Evolutionary conservation across 352 stramenopile genomes (phyloP), one percentile per base, ranked within the genome.

Genomic region (Globisporangium okanoganense): DNA sequence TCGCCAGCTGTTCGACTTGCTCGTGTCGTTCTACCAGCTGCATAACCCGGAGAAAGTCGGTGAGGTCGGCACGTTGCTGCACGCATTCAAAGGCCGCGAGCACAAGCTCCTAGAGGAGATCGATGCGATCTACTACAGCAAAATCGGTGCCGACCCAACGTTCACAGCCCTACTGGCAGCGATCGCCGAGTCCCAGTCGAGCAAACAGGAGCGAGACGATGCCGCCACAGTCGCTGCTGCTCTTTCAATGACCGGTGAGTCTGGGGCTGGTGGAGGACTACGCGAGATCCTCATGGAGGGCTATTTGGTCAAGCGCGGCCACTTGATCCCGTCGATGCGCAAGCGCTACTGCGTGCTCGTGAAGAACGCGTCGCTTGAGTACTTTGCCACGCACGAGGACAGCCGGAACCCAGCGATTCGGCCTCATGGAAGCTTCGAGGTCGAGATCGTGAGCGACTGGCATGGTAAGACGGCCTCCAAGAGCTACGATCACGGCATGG

Each of bases 11-110:
- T 75, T 78, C 29, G 59, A 61, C 10, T 62, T 73, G 0, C 65
- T 98, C 24, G 47, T 87, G 0, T 70, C 56, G 18, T 97, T 97
- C 50, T 98, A 97, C 62, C 75, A 92, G 58, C 86, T 87, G 25
- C 85, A 97, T 58, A 90, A 95, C 59, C 85, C 89, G 2, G 78
- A 85, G 24, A 97, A 98, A 49, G 68, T 90, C 3, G 57, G 60
- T 0, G 89, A 98, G 12, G 90, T 98, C 0, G 74, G 80, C 10
- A 67, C 67, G 1, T 55, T 92, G 3, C 58, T 92, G n/a, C 64
- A 71, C 0, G 76, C 76, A 0, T 92, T 90, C 43, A 29, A 72
- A 43, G 83, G 81, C 9, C 67, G 78, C 2, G 83, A 92, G 56
- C 59, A 59, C 8, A 64, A 71, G 22, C 56, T 92, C 0, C 56